Evolutionary conservation across 1,139 yeast species (phyloP), one percentile per base, ranked within the genome.

Genomic region (Candida sanyaensis): DNA sequence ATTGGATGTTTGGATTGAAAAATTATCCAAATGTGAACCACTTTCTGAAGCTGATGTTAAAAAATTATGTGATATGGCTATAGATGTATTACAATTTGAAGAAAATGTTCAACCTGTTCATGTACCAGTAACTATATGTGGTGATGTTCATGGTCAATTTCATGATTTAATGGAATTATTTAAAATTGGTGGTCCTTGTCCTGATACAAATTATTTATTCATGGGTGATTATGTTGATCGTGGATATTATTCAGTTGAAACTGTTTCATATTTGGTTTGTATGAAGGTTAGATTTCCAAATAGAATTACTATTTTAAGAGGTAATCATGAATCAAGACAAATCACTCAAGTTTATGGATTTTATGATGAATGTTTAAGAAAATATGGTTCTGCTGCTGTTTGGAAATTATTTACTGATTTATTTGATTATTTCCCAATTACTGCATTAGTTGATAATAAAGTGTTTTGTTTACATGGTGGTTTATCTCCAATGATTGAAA

Each of bases 401-500:
- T 93, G 99, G 99, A 84, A 80, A 61, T 71, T 76, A 51, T 81
- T 81, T 56, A 80, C 85, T 33, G 85, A 81, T 61, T 83, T 93
- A 59, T 93, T 93, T 71, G 99, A 95, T 68, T 95, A 89, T 67
- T 79, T 93, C 67, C 93, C 98, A 38, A 81, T 93, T 55, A 95
- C 97, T 13, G 99, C 99, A 12, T 78, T 92, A 49, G 95, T 93
- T 43, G 96, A 88, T 63, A 86, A 88, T 69, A 85, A 84, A 57
- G 87, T 93, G 42, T 91, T 93, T 71, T 93, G 99, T 69, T 84
- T 93, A 49, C 99, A 93, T 72, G 99, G 99, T 43, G 99, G 99
- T 1, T 78, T 93, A 53, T 88, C 96, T 26, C 99, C 99, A 46
- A 91, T 89, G 77, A 86, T 95, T 58, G 89, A 88, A 60, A 82